phyloP scores from a whole-genome alignment of 257 asterid genomes.

The Primulina huaijiensis region DNA sequence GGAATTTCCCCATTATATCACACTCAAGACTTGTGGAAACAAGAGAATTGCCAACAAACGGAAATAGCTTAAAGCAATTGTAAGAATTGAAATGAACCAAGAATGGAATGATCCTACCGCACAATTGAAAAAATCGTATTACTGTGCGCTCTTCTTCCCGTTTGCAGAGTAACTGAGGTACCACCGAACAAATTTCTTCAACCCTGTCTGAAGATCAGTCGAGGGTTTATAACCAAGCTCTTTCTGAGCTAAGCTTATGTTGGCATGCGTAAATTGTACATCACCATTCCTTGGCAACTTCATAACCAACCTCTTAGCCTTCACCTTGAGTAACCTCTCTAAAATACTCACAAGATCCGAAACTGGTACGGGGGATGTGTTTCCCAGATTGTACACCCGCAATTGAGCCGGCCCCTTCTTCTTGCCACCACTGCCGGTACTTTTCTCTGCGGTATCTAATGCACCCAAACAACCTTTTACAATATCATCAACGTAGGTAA shows the following conservation, averaged over 20 bases:
- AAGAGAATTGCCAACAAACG: constrained; percentile 39
- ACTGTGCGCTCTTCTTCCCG: constrained; percentile 79
- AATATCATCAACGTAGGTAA: constrained; percentile 92
- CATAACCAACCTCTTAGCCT: constrained; percentile 75
- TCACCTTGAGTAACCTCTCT: constrained; percentile 82
- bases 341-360: constrained; percentile 86
- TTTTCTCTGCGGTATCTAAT: constrained; percentile 87
- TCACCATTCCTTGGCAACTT: constrained; percentile 95
- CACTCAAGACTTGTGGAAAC: constrained; percentile 40
- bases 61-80: constrained; percentile 57
- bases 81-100: constrained; percentile 66
- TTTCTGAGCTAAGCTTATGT: constrained; percentile 77
- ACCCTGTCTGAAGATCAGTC: constrained; percentile 85
- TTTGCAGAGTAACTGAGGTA: constrained; percentile 72
- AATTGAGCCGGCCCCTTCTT: constrained; percentile 88
- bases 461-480: constrained; percentile 96
- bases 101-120: constrained; percentile 63
- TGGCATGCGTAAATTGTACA: constrained; percentile 88
- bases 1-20: constrained; percentile 34
- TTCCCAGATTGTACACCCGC: constrained; percentile 83
- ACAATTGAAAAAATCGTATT: constrained; percentile 46
- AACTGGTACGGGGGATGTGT: constrained; percentile 93
- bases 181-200: constrained; percentile 98
- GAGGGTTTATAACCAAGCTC: constrained; percentile 92
- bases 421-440: constrained; percentile 97